These are phyloP conservation scores for Aristolochia californica DNA, from an alignment of 164 flowering plant genomes.

Conservation along the genomic window DNA sequence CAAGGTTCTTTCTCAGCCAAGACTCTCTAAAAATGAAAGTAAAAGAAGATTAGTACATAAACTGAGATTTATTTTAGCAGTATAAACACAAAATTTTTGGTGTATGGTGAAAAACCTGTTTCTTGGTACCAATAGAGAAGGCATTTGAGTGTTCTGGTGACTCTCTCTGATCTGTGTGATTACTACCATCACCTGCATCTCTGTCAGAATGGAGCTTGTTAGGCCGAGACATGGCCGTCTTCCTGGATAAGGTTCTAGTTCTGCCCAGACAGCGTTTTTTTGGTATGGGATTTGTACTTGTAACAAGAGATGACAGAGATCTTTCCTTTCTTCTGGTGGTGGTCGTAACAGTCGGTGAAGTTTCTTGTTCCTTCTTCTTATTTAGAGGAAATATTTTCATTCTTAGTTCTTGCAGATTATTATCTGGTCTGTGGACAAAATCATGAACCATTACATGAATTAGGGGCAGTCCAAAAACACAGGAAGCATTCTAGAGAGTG, in stretches of 20 bases:
- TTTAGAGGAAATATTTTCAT: constrained; percentile 11
- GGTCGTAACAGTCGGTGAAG: not conserved
- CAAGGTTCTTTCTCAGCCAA: not conserved
- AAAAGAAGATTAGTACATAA: constrained; percentile 1
- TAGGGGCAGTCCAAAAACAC: not conserved
- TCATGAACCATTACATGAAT: not conserved
- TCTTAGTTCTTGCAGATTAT: constrained; percentile 11
- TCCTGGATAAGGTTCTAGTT: not conserved
- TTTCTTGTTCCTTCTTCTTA: constrained; percentile 7
- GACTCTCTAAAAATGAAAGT: constrained; percentile 4
- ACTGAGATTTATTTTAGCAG: not conserved
- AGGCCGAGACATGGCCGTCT: constrained; percentile 1
- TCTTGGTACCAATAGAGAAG: constrained; percentile 6
- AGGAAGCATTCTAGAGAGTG: not conserved
- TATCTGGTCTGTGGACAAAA: constrained; percentile 13
- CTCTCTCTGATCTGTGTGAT: not conserved
- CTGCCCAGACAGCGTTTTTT: not conserved
- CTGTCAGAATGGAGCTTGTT: constrained; percentile 3
- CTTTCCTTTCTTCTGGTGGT: constrained; percentile 7
- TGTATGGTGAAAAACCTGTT: constrained; percentile 7
- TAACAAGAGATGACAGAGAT: constrained; percentile 13
- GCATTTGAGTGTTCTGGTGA: constrained; percentile 6
- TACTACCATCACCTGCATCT: constrained; percentile 1
- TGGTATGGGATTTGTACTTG: constrained; percentile 1
- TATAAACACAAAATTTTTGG: not conserved